Conservation (phyloP, 305 asterid species). For the Fraxinus velutina region DNA sequence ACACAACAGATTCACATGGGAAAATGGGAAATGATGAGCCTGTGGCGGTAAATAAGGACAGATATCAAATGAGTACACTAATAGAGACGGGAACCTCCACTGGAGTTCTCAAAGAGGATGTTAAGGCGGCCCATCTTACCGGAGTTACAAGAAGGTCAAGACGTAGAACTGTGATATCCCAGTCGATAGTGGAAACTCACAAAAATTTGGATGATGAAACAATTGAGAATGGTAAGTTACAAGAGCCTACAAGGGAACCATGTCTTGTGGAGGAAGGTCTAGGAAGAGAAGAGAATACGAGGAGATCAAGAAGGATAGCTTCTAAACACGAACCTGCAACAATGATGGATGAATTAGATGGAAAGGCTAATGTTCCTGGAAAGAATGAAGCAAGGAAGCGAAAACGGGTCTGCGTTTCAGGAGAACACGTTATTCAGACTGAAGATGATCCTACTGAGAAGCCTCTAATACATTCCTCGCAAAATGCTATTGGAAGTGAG, state of each 20-base stretch:
- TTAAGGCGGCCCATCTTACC: constrained; percentile 20
- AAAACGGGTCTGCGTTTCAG: constrained; percentile 17
- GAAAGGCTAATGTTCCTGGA: constrained; percentile 25
- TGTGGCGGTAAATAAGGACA: constrained; percentile 23
- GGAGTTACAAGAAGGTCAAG: constrained; percentile 29
- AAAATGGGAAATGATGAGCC: constrained; percentile 17
- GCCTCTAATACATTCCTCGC: constrained; percentile 11
- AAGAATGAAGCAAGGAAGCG: constrained; percentile 24
- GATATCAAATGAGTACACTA: constrained; percentile 14
- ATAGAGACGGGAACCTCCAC: constrained; percentile 7
- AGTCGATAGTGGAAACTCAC: constrained; percentile 10
- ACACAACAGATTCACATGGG: constrained; percentile 24
- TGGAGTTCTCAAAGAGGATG: constrained; percentile 19
- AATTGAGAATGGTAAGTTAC: constrained; percentile 15
- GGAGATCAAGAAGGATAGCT: constrained; percentile 38
- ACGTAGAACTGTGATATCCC: constrained; percentile 17
- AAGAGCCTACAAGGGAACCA: constrained; percentile 17
- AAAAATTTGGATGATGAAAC: constrained; percentile 11
- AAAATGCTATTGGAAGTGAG: constrained; percentile 20
- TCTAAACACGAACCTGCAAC: constrained; percentile 17
- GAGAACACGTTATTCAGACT: constrained; percentile 9
- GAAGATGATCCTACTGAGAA: constrained; percentile 13
- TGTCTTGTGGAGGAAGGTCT: constrained; percentile 18
- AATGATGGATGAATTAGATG: constrained; percentile 14
- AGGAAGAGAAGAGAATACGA: constrained; percentile 19